Base-by-base conservation (phyloP, 257 asterid species). In the Ocimum tenuiflorum region DNA sequence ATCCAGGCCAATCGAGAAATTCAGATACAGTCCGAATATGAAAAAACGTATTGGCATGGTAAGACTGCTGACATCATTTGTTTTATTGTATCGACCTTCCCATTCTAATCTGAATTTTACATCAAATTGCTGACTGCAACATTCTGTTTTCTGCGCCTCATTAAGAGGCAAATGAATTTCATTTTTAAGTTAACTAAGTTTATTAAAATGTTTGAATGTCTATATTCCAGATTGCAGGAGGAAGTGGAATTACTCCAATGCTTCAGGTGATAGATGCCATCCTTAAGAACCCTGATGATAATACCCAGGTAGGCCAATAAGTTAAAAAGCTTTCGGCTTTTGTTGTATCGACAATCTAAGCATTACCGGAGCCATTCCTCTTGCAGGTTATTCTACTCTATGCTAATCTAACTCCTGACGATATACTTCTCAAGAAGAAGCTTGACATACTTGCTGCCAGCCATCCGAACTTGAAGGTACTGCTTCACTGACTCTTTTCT, bases 31-130 rank as follows among this genome's bases (percentile, higher is more conserved):
- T 59, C 86, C 97, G 50, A 92, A 92, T 67, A 85, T 92, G 98
- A 92, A 89, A 94, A 89, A 85, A 72, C 91, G 84, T 68, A 87
- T 92, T 78, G 98, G 98, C 91, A 89, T 92, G 98, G 98, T 91
- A 87, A 79, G 81, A n/a, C 50, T 48, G 41, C 31, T 55, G 48
- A 65, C 61, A 20, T 45, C 15, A 18, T 63, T 70, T 67, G 38
- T 17, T 58, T 70, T 65, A 24, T 63, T 56, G 0, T 46, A n/a
- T 15, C 19, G 38, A 5, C 38, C 23, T 33, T 31, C 18, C 35
- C 51, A 47, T 65, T 49, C 45, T 54, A 49, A 23, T 59, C 14
- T 49, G 39, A 11, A 9, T 2, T 39, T 27, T 52, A 23, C 62
- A 36, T 36, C 45, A 60, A 58, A 22, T 56, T 36, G 23, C 63